Percentiles rank a stretch among this genome's conserved stretches.
These are phyloP conservation scores for Asterochloris sp. DNA, from an alignment of 139 green algal genomes.

Conservation along the genomic window DNA sequence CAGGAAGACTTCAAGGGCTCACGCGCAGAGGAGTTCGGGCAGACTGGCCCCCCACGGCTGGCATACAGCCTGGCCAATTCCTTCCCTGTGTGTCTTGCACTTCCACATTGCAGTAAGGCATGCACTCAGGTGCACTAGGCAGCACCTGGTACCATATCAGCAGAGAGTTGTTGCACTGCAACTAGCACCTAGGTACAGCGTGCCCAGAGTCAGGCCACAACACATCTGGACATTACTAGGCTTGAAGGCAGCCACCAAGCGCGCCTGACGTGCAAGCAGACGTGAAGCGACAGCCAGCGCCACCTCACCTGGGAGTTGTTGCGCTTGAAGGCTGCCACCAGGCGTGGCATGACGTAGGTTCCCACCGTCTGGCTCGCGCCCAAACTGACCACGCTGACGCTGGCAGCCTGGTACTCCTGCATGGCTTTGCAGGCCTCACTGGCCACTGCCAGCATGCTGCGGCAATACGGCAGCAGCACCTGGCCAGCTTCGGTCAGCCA, in stretches of 20 bases:
- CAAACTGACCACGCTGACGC: slow-evolving; percentile 28
- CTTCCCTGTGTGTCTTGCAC: too few relatives aligned
- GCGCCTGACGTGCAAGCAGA: too few relatives aligned
- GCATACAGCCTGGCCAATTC: too few relatives aligned
- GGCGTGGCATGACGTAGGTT: slow-evolving; percentile 46
- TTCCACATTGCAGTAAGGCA: too few relatives aligned
- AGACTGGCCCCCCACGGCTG: too few relatives aligned
- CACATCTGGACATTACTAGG: background rate
- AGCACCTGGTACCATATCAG: too few relatives aligned
- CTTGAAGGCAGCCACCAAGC: too few relatives aligned
- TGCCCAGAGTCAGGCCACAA: too few relatives aligned
- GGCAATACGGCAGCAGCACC: slow-evolving; percentile 21
- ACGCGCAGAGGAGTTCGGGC: too few relatives aligned
- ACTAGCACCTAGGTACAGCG: background rate
- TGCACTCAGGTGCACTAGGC: too few relatives aligned
- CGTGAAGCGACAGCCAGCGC: too few relatives aligned
- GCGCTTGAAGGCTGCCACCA: slow-evolving; percentile 25
- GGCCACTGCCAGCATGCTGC: slow-evolving; percentile 24
- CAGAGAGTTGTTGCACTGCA: background rate
- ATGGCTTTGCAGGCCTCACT: slow-evolving; percentile 19
- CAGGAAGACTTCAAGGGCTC: too few relatives aligned
- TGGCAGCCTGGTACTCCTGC: slow-evolving; percentile 11
- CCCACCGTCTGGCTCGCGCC: slow-evolving; percentile 39
- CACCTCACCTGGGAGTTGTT: slow-evolving; percentile 15
- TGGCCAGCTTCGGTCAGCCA: slow-evolving; percentile 24